Base-by-base conservation (phyloP, 2,329 filamentous ascomycete genomes). In the Aspergillus fumigatus region DNA sequence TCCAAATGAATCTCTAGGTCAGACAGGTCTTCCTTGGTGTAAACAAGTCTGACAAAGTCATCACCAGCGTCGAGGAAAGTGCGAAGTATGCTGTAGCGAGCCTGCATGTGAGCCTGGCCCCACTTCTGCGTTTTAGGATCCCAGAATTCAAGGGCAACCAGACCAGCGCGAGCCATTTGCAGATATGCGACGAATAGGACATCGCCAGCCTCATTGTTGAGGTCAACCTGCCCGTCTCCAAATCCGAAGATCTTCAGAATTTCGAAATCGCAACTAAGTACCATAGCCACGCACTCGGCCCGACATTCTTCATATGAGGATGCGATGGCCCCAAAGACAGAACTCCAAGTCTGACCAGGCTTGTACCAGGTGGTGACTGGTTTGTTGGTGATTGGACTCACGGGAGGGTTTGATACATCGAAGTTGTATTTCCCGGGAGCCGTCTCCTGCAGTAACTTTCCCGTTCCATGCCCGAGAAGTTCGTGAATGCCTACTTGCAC, bases 401-500 rank as follows among this genome's bases (percentile, higher is more conserved):
- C 77, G 0, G 93, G 93, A 7, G 90, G 92, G 69, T 90, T 90
- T 59, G 86, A 78, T 57, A 86, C 79, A 70, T 97, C 90, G 69
- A 97, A 97, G 79, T 97, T 97, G 80, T 84, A 97, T 47, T 84
- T 80, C 10, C 91, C 92, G 1, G 88, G 82, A 2, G 86, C 82
- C 0, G 90, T 96, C 73, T 97, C 93, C 74, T 96, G 92, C 0
- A 97, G 82, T 10, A 97, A 82, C 76, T 97, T 97, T 49, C 93
- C 93, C 57, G 92, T 96, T 29, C 93, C 93, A 66, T 97, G 93
- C 19, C 92, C 89, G 2, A 87, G 68, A 78, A 97, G 84, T 72
- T 97, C 92, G 74, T 97, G 93, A 21, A 97, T 87, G 25, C 92
- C 93, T 50, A 99, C 93, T 75, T 97, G 92, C 2, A 97, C 91